phyloP scores from a whole-genome alignment of 306 rosid genomes.

The Vigna trinervia region DNA sequence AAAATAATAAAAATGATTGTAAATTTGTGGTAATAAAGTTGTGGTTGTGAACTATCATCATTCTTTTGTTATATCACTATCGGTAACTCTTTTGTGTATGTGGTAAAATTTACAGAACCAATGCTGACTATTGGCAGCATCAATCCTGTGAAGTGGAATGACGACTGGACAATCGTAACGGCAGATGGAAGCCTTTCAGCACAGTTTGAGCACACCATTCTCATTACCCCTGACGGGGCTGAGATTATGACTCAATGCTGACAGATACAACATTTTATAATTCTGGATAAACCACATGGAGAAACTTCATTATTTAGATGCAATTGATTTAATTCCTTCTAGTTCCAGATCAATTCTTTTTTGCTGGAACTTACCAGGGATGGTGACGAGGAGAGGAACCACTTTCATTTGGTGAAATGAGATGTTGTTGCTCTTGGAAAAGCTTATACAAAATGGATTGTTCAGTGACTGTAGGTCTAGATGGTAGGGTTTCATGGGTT shows the following conservation, averaged over 20 bases:
- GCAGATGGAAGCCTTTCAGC: conserved; percentile 92
- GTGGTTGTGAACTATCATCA: too few relatives aligned
- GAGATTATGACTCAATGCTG: conserved; percentile 83
- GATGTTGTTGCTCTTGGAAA: too few relatives aligned
- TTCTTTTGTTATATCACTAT: background rate
- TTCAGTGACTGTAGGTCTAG: too few relatives aligned
- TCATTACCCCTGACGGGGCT: conserved; percentile 79
- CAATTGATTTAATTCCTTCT: conserved; percentile 46
- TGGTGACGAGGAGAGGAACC: conserved; percentile 5
- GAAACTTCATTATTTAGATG: conserved; percentile 26
- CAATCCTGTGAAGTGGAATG: conserved; percentile 88
- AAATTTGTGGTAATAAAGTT: too few relatives aligned
- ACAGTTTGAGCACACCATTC: conserved; percentile 93
- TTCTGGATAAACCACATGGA: conserved; percentile 1
- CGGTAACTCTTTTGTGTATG: background rate
- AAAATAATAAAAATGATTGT: too few relatives aligned
- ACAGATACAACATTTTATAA: conserved; percentile 41
- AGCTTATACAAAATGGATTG: too few relatives aligned
- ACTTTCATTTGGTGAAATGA: too few relatives aligned
- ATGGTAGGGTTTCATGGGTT: too few relatives aligned
- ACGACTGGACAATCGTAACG: conserved; percentile 92
- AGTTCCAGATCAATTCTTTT: conserved; percentile 28
- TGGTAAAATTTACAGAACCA: conserved; percentile 66
- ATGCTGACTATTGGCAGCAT: conserved; percentile 91
- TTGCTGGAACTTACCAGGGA: conserved; percentile 33